Evolutionary conservation across 2,329 filamentous ascomycete species (phyloP).

Genomic region (Daldinia sp.): DNA sequence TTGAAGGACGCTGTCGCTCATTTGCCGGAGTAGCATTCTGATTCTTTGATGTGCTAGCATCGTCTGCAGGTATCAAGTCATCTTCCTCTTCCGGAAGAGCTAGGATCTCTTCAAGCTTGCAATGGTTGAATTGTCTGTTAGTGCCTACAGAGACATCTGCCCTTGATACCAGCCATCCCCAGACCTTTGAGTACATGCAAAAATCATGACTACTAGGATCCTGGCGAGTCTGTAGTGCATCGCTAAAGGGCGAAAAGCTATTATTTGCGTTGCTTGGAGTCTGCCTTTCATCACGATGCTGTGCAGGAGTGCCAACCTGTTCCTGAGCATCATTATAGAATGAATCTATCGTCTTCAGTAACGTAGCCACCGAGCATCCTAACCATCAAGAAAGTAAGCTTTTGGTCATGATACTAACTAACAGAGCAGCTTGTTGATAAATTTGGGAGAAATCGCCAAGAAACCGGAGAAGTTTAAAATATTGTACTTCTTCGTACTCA

Average conservation of each 20-base stretch:
- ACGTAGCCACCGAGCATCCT: conserved; percentile 49
- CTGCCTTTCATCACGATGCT: conserved; percentile 7
- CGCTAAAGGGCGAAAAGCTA: background rate
- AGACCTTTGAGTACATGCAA: conserved; percentile 56
- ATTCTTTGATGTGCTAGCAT: conserved; percentile 18
- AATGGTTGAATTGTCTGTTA: conserved; percentile 53
- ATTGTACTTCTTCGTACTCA: conserved; percentile 46
- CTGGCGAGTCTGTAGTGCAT: conserved; percentile 16
- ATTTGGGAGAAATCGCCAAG: conserved; percentile 16
- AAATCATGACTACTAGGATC: conserved; percentile 46
- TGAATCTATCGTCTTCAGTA: conserved; percentile 47
- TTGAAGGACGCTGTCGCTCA: background rate
- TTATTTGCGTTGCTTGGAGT: background rate
- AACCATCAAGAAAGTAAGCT: conserved; percentile 35
- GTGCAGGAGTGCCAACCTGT: background rate
- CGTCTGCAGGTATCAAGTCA: conserved; percentile 1
- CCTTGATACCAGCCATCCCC: conserved; percentile 57
- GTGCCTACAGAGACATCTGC: conserved; percentile 57
- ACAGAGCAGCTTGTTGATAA: conserved; percentile 2
- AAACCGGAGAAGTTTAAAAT: background rate
- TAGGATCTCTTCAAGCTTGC: conserved; percentile 57
- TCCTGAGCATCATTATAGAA: conserved; percentile 41
- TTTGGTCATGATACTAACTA: background rate
- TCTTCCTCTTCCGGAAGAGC: conserved; percentile 53
- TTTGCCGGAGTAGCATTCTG: conserved; percentile 15